Conservation (phyloP, 164 flowering plant genomes). For the Euptelea pleiosperma region DNA sequence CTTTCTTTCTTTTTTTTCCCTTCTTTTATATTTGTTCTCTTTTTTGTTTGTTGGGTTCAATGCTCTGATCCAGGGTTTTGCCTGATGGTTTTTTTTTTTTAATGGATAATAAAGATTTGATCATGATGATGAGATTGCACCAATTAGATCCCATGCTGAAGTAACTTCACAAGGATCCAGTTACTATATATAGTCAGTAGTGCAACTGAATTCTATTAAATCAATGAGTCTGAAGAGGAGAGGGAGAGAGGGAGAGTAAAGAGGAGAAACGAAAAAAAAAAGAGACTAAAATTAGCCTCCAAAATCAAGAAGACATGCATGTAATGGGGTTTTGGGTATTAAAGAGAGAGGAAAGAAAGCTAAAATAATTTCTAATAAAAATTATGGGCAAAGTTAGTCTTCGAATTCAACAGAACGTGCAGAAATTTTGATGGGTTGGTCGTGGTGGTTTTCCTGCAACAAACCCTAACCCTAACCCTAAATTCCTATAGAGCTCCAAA, state of each 20-base stretch:
- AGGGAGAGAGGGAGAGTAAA: neutral
- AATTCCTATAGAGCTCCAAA: neutral
- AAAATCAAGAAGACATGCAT: too few relatives aligned
- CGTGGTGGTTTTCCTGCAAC: neutral
- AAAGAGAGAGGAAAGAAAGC: neutral
- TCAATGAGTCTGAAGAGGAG: neutral
- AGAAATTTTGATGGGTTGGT: neutral
- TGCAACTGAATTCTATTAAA: neutral
- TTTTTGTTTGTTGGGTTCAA: too few relatives aligned
- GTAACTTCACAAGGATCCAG: neutral
- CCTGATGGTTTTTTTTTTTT: conserved; percentile 7
- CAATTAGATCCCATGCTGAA: conserved; percentile 11
- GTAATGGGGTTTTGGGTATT: too few relatives aligned
- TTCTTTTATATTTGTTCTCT: neutral
- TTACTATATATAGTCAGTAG: neutral
- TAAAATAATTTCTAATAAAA: too few relatives aligned
- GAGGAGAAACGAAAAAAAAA: neutral
- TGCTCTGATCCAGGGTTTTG: conserved; percentile 15
- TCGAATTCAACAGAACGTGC: too few relatives aligned
- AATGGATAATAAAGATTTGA: too few relatives aligned
- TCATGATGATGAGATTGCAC: neutral
- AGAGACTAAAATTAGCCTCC: too few relatives aligned
- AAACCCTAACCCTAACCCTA: conserved; percentile 17
- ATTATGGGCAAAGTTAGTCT: too few relatives aligned
- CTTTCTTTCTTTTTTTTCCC: neutral